Percentiles rank a stretch among this genome's conserved stretches.
Conservation (phyloP, 139 green algal genomes). For the Trebouxia sp. region DNA sequence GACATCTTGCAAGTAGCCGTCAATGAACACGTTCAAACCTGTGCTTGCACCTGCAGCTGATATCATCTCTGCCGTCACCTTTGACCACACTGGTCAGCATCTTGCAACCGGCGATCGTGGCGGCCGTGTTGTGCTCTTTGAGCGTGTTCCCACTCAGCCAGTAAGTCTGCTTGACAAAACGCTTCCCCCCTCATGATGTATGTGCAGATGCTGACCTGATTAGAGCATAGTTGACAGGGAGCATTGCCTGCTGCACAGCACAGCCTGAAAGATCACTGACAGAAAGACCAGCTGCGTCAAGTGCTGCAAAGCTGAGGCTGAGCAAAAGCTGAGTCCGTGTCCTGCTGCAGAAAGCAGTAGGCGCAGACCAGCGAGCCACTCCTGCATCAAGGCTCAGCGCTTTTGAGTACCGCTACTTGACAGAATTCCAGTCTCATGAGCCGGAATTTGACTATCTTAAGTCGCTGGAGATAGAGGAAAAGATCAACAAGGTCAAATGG, state of each 20-base stretch:
- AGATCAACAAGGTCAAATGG: slow-evolving; percentile 96
- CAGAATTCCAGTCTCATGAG: slow-evolving; percentile 99
- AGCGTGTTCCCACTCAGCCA: slow-evolving; percentile 64
- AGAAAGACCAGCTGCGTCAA: no score
- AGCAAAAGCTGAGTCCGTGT: not conserved
- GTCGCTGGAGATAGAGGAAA: slow-evolving; percentile 98
- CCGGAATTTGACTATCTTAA: slow-evolving; percentile 99
- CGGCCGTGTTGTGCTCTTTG: slow-evolving; percentile 97
- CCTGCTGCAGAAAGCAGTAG: slow-evolving; percentile 24
- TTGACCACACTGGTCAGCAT: slow-evolving; percentile 89
- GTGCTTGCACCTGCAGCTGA: slow-evolving; percentile 78
- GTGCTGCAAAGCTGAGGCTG: no score
- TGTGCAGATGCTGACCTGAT: no score
- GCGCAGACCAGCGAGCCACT: slow-evolving; percentile 52
- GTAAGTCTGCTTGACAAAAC: slow-evolving; percentile 1
- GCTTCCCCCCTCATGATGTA: no score
- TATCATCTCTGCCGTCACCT: slow-evolving; percentile 98
- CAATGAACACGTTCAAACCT: not conserved
- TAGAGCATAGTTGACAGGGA: no score
- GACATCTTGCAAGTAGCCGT: no score
- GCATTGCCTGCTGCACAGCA: no score
- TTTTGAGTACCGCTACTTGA: slow-evolving; percentile 95
- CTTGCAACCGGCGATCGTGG: slow-evolving; percentile 96
- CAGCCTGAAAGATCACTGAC: no score
- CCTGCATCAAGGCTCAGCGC: slow-evolving; percentile 30